phyloP scores from a whole-genome alignment of 352 stramenopile species.

The Saprolegnia parasitica region DNA sequence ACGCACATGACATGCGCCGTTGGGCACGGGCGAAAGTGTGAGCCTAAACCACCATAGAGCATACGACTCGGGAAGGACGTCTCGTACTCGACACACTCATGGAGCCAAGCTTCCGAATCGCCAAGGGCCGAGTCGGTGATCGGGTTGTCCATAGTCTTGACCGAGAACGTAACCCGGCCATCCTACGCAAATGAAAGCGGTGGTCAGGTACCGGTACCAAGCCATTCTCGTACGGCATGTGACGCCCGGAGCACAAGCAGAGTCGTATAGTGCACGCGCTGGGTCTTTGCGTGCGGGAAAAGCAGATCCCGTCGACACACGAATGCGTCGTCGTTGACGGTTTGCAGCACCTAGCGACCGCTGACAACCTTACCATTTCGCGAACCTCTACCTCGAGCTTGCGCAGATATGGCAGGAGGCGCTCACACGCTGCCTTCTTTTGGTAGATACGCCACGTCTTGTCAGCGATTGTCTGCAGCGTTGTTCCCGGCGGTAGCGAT shows the following conservation, averaged over 20 bases:
- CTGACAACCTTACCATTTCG: too few relatives aligned
- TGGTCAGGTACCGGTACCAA: neutral
- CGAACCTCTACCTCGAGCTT: conserved; percentile 25
- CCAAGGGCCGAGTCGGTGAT: conserved; percentile 19
- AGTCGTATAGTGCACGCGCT: conserved; percentile 27
- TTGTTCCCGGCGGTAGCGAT: neutral
- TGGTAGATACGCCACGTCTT: conserved; percentile 5
- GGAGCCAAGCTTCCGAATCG: conserved; percentile 17
- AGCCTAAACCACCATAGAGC: neutral
- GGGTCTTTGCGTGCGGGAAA: conserved; percentile 5
- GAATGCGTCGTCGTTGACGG: neutral
- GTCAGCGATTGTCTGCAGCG: neutral
- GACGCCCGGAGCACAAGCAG: conserved; percentile 9
- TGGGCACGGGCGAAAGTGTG: neutral
- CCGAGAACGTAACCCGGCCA: conserved; percentile 4
- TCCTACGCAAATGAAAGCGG: conserved; percentile 2
- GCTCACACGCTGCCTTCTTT: neutral
- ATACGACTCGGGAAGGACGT: neutral
- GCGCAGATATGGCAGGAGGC: conserved; percentile 15
- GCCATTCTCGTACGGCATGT: neutral
- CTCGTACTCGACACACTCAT: conserved; percentile 27
- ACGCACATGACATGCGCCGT: neutral
- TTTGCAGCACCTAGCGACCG: conserved; percentile 13
- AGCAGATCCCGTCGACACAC: conserved; percentile 18
- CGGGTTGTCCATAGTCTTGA: conserved; percentile 15